These are phyloP conservation scores for Juncus effusus DNA, from an alignment of 176 grass and related monocot species.

Conservation along the genomic window DNA sequence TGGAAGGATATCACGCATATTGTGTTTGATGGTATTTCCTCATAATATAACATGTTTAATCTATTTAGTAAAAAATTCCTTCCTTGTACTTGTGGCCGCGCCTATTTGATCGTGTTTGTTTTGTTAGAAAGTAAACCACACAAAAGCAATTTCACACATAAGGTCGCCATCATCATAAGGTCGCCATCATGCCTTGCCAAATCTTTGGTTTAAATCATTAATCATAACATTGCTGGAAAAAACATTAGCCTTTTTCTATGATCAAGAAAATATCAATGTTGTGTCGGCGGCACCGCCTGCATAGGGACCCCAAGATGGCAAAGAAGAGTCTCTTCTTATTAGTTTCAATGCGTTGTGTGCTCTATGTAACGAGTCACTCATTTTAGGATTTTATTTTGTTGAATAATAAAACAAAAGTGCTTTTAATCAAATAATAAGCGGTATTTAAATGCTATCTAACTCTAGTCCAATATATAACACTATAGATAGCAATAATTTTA, in stretches of 20 bases:
- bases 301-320: neutral
- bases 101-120: too few relatives aligned
- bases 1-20: too few relatives aligned
- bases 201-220: neutral
- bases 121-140: too few relatives aligned
- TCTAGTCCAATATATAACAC: neutral
- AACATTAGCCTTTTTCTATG: neutral
- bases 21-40: too few relatives aligned
- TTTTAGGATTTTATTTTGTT: neutral
- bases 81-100: too few relatives aligned
- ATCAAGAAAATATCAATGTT: neutral
- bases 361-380: neutral
- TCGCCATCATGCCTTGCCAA: neutral
- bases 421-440: neutral
- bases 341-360: neutral
- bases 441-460: neutral
- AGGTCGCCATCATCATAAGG: too few relatives aligned
- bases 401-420: neutral
- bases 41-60: too few relatives aligned
- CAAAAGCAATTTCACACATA: too few relatives aligned
- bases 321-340: neutral
- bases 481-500: neutral
- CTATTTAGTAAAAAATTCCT: too few relatives aligned
- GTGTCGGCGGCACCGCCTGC: constrained; percentile 17
- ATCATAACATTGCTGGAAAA: neutral